Conservation (phyloP, 1,284 basidiomycete genomes). For the Apiotrichum gracile region DNA sequence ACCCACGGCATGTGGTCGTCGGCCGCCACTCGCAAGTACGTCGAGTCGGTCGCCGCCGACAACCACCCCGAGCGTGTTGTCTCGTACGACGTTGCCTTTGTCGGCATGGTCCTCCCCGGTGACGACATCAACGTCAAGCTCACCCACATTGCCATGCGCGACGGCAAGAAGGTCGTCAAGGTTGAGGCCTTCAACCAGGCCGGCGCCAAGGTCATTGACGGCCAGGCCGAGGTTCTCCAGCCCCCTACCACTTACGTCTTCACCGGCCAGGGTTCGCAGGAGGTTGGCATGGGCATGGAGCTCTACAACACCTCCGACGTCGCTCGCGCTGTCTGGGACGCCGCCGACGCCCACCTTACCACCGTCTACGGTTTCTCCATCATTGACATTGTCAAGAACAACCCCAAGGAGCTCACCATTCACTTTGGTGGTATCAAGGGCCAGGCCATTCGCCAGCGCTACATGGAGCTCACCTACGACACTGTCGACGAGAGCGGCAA, state of each 20-base stretch:
- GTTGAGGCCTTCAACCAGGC: conserved; percentile 79
- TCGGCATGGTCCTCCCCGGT: conserved; percentile 95
- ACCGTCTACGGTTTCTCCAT: conserved; percentile 95
- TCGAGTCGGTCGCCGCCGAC: conserved; percentile 90
- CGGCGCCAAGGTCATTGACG: conserved; percentile 86
- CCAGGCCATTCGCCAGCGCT: conserved; percentile 92
- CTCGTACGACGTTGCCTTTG: conserved; percentile 85
- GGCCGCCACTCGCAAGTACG: conserved; percentile 85
- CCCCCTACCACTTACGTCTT: conserved; percentile 93
- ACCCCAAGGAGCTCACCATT: conserved; percentile 94
- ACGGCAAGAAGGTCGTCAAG: conserved; percentile 86
- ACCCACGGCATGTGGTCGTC: conserved; percentile 97
- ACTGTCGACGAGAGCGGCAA: conserved; percentile 91
- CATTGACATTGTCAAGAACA: conserved; percentile 95
- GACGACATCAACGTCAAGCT: conserved; percentile 84
- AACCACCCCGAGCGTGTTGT: conserved; percentile 85
- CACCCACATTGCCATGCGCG: conserved; percentile 82
- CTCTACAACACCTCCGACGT: conserved; percentile 88
- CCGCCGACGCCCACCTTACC: conserved; percentile 85
- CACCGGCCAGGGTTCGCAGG: conserved; percentile 97
- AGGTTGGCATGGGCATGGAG: conserved; percentile 99
- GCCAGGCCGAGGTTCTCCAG: conserved; percentile 87
- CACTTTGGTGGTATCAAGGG: conserved; percentile 99
- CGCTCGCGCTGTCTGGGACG: conserved; percentile 94
- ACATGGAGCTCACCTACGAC: conserved; percentile 99